Base-by-base conservation (phyloP, 2,329 filamentous ascomycete species). In the Trichoderma citrinoviride region DNA sequence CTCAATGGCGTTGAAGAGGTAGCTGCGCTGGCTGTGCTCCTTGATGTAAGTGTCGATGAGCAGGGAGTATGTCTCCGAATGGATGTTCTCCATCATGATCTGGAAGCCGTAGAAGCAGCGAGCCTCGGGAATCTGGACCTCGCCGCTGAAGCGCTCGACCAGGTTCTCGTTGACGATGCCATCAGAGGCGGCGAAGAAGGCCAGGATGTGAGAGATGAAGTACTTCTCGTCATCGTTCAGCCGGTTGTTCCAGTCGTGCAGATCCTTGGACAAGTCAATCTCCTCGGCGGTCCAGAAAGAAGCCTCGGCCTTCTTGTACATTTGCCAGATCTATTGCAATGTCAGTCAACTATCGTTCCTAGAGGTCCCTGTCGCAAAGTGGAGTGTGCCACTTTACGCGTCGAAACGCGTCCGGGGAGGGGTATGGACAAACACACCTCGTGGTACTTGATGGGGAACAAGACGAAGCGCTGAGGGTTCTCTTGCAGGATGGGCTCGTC, bases 51-150 rank as follows among this genome's bases (percentile, higher is more conserved):
- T 97, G 79, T 99, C 95, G 77, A 99, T 99, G 77, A 99, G 89
- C 41, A 99, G 89, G 21, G 94, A 98, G 87, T 99, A 99, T 62
- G 95, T 99, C 84, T 99, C 95, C 17, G 95, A 97, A 86, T 99
- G 95, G 75, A 99, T 97, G 83, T 99, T 99, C 86, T 99, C 95
- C 92, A 99, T 98, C 95, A 99, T 99, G 83, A 98, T 98, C 84
- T 99, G 95, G 87, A 99, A 99, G 70, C 95, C 95, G 80, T 99
- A 99, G 86, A 99, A 99, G 88, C 95, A 99, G 74, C 95, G 93
- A 69, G 95, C 95, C 82, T 99, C 95, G 12, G 95, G 94, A 66
- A 98, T 89, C 82, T 99, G 95, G 33, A 99, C 94, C 81, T 99
- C 95, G 70, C 87, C 89, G 74, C 92, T 96, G 88, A 99, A 99